A percentile compares a stretch with the other conserved stretches of the same genome.
phyloP scores from a whole-genome alignment of 306 rosid species.

The Bauhinia variegata region DNA sequence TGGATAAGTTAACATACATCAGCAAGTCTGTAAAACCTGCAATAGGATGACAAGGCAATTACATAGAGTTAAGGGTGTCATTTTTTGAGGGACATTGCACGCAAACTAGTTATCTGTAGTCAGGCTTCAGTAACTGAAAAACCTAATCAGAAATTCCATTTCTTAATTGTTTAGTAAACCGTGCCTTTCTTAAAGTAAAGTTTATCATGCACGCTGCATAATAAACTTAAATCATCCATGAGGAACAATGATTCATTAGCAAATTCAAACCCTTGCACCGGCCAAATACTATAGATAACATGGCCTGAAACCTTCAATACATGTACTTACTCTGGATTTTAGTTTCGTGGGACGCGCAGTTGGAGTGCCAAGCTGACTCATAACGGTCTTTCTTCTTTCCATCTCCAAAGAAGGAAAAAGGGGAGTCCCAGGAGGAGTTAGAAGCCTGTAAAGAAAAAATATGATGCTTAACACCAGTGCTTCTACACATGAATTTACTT shows the following conservation, averaged over 20 bases:
- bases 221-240: not conserved
- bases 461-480: conserved; percentile 25
- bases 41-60: conserved; percentile 21
- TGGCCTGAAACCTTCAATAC: conserved; percentile 26
- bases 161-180: conserved; percentile 12
- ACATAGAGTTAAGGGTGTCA: conserved; percentile 10
- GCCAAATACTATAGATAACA: conserved; percentile 25
- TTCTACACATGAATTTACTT: no score
- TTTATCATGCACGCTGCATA: conserved; percentile 27
- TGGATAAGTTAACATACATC: conserved; percentile 9
- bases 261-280: conserved; percentile 12
- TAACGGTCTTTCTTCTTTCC: conserved; percentile 73
- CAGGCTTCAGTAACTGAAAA: conserved; percentile 8
- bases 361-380: conserved; percentile 80
- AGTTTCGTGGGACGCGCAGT: conserved; percentile 68
- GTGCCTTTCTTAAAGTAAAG: conserved; percentile 23
- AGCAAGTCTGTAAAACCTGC: conserved; percentile 1
- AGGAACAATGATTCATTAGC: conserved; percentile 11
- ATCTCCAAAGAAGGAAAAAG: conserved; percentile 96
- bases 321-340: conserved; percentile 82
- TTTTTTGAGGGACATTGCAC: not conserved
- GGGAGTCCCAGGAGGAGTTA: conserved; percentile 97
- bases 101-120: not conserved
- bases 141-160: conserved; percentile 15
- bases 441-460: conserved; percentile 71